phyloP scores from a whole-genome alignment of 441 rosid species.

The Geranium incanum region DNA sequence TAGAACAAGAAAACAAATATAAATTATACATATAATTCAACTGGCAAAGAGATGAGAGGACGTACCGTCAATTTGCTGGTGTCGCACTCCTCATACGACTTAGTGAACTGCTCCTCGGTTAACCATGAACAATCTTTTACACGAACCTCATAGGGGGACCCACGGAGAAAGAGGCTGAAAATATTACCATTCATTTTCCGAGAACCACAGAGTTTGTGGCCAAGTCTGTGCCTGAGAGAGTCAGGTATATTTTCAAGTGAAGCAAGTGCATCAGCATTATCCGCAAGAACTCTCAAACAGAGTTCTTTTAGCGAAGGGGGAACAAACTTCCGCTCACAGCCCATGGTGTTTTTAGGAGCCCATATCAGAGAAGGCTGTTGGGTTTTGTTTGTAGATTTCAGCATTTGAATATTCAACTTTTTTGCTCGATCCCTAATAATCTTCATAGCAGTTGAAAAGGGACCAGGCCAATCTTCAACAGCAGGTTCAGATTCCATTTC shows the following conservation, averaged over 20 bases:
- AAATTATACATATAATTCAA: background rate
- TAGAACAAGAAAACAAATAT: background rate
- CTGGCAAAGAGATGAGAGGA: constrained; percentile 3
- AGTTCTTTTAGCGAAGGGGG: constrained; percentile 58
- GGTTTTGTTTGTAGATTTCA: constrained; percentile 19
- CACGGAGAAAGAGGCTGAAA: constrained; percentile 50
- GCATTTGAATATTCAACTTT: constrained; percentile 22
- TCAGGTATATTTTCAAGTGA: constrained; percentile 84
- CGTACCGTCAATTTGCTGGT: constrained; percentile 60
- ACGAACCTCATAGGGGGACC: constrained; percentile 62
- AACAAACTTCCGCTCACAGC: constrained; percentile 18
- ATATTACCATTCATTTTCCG: constrained; percentile 46
- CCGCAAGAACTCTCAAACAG: constrained; percentile 45
- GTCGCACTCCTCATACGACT: constrained; percentile 52
- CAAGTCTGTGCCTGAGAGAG: constrained; percentile 49
- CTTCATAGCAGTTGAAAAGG: constrained; percentile 92
- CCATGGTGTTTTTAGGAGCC: constrained; percentile 43
- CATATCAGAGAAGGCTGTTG: constrained; percentile 37
- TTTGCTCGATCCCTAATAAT: constrained; percentile 62
- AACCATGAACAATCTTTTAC: constrained; percentile 83
- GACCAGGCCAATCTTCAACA: constrained; percentile 93
- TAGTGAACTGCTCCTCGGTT: constrained; percentile 57
- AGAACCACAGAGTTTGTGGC: constrained; percentile 63
- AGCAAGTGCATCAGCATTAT: constrained; percentile 65
- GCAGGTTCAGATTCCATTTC: constrained; percentile 29